Base-by-base conservation (phyloP, 2,329 filamentous ascomycete species). In the Claviceps sp. region DNA sequence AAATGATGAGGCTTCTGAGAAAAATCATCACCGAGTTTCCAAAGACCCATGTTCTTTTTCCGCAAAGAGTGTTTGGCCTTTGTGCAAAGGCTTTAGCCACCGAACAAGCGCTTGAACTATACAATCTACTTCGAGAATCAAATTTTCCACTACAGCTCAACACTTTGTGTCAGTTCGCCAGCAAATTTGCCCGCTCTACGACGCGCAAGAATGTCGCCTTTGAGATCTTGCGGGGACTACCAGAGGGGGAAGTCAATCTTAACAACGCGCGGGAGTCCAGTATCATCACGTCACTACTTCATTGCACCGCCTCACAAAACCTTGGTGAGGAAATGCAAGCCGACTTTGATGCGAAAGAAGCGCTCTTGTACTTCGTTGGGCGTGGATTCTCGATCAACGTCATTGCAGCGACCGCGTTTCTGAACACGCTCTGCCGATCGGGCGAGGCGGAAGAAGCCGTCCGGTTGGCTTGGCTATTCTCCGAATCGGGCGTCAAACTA, bases 381-480 rank as follows among this genome's bases (percentile, higher is more conserved):
- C 66, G 75, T n/a, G 85, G 84, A 1, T 68, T 86, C 47, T 69
- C 71, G 19, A 80, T 85, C 24, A 85, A 87, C 56, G 67, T 78
- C 14, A 69, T 81, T 52, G 74, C 75, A 11, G 80, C 85, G 61
- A 85, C 84, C 16, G 74, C 85, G 45, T 69, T 89, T 54, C 77
- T 96, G 51, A 75, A 81, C 41, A 87, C 88, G 53, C 80, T 89
- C 16, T 79, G 85, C 59, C 72, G 81, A 53, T 77, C 61, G 8
- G 65, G 63, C 8, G 61, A 69, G 39, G 61, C 63, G 16, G 61
- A 65, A 39, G 67, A 69, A 51, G 67, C 66, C 30, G 62, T 68
- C 37, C 56, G 64, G 13, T 58, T 69, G 1, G 62, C 65, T 2
- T 57, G 66, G 11, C 50, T 69, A 3, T 63, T 69, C 14, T 56